These are phyloP conservation scores for Kwoniella europaea DNA, from an alignment of 768 basidiomycete genomes.

Conservation along the genomic window DNA sequence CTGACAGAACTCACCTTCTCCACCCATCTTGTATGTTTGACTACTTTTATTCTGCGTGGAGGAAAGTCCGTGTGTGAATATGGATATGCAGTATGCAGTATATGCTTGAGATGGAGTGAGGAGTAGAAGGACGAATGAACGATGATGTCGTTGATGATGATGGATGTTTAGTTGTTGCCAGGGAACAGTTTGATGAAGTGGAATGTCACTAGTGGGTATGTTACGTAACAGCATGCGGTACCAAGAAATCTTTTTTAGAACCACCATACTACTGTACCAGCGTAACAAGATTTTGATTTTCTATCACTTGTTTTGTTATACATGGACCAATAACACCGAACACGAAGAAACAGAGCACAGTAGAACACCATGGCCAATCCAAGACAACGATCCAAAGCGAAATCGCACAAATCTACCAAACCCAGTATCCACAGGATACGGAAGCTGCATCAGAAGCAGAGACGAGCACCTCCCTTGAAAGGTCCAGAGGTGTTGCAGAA, in stretches of 20 bases:
- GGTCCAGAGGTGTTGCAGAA: constrained; percentile 81
- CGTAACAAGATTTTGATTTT: background rate
- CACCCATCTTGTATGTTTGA: constrained; percentile 54
- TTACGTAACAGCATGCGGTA: constrained; percentile 1
- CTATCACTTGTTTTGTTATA: background rate
- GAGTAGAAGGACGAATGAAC: constrained; percentile 6
- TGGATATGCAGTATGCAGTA: background rate
- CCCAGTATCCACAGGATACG: constrained; percentile 65
- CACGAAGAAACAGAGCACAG: background rate
- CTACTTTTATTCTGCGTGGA: no score
- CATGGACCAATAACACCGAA: background rate
- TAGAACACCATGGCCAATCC: constrained; percentile 79
- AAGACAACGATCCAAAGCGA: constrained; percentile 83
- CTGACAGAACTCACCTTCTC: constrained; percentile 46
- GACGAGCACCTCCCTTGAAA: constrained; percentile 74
- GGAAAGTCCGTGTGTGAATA: background rate
- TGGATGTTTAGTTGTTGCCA: background rate
- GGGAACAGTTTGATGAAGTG: background rate
- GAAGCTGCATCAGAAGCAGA: constrained; percentile 71
- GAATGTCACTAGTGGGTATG: background rate
- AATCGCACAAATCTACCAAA: constrained; percentile 76
- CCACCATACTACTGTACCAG: background rate
- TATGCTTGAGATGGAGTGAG: background rate
- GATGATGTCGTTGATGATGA: background rate
- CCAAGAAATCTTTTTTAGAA: constrained; percentile 4